These are phyloP conservation scores for Podospora pseudopauciseta DNA, from an alignment of 495 filamentous ascomycete genomes.

Conservation along the genomic window DNA sequence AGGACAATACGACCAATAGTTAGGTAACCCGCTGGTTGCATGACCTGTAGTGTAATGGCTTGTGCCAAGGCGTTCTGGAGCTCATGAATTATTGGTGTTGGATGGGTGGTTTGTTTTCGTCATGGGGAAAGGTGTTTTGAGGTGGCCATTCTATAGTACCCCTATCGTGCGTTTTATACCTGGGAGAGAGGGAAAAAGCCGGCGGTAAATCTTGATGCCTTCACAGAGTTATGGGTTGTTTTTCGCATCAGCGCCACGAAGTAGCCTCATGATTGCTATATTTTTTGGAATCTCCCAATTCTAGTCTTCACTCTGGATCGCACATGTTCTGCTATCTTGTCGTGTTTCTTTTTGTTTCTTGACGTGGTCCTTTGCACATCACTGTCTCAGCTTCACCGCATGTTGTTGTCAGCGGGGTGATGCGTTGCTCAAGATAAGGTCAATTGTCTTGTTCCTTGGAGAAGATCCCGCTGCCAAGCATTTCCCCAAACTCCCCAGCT, in stretches of 20 bases:
- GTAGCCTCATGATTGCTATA: too few species aligned
- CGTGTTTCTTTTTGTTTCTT: neutral
- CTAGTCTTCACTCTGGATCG: neutral
- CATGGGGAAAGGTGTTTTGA: neutral
- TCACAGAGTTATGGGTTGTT: too few species aligned
- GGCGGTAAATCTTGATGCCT: neutral
- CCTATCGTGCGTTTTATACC: neutral
- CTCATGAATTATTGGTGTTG: neutral
- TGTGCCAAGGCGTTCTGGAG: neutral
- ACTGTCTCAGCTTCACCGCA: conserved; percentile 4
- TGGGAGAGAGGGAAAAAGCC: neutral
- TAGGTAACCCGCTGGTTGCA: neutral
- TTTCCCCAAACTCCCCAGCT: neutral
- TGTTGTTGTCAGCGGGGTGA: neutral
- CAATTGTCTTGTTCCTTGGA: neutral
- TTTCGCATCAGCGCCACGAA: too few species aligned
- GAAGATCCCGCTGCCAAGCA: conserved; percentile 2
- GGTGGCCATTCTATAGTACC: neutral
- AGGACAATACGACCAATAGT: neutral
- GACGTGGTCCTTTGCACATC: neutral
- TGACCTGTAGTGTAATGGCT: neutral
- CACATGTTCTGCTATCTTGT: neutral
- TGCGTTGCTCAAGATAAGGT: neutral
- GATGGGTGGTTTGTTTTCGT: neutral
- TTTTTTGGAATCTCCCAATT: neutral